These are phyloP conservation scores for Populus pruinosa DNA, from an alignment of 345 rosid species.

Conservation along the genomic window DNA sequence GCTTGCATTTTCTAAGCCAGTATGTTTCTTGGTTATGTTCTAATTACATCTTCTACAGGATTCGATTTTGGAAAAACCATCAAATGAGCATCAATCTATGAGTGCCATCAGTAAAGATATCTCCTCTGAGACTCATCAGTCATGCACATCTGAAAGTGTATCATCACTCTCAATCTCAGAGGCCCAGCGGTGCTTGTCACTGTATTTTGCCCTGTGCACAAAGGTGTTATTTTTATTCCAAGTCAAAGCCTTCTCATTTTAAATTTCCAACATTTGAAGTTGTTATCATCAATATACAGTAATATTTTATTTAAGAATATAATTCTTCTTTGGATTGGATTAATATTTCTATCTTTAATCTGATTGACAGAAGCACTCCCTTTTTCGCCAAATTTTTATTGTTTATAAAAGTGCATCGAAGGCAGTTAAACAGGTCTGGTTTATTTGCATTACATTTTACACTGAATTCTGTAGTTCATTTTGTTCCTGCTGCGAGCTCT, in stretches of 20 bases:
- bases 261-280: neutral
- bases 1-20: neutral
- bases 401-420: slow-evolving; percentile 57
- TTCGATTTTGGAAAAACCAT: slow-evolving; percentile 39
- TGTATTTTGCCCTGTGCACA: slow-evolving; percentile 94
- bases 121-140: slow-evolving; percentile 41
- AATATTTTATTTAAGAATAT: neutral
- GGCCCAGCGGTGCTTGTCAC: slow-evolving; percentile 87
- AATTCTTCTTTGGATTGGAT: neutral
- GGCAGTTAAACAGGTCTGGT: slow-evolving; percentile 75
- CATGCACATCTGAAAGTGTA: slow-evolving; percentile 31
- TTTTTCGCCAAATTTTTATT: slow-evolving; percentile 73
- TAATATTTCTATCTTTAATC: slow-evolving; percentile 19
- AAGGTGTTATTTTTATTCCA: slow-evolving; percentile 50
- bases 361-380: slow-evolving; percentile 83
- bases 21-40: neutral
- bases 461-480: neutral
- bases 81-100: slow-evolving; percentile 40
- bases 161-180: slow-evolving; percentile 50
- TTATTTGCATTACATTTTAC: slow-evolving; percentile 7
- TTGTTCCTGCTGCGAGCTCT: slow-evolving; percentile 13
- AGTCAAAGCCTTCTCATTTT: neutral
- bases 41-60: slow-evolving; percentile 39
- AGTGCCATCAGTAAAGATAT: slow-evolving; percentile 39
- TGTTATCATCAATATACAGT: neutral